phyloP scores from a whole-genome alignment of 768 basidiomycete species.

The Cystofilobasidium ferigula region DNA sequence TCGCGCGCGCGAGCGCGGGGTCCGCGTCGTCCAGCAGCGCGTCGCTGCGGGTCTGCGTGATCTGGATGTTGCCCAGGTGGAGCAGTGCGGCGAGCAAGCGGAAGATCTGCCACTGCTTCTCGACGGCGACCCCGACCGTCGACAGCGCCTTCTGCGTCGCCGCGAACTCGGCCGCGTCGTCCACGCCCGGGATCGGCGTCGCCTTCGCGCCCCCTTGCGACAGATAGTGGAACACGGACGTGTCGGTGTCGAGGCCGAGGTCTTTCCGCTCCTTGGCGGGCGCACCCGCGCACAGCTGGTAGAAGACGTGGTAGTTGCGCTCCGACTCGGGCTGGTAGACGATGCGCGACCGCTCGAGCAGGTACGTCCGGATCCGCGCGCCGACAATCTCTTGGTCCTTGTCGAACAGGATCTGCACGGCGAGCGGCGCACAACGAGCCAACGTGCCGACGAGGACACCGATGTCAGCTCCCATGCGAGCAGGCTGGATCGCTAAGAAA shows the following conservation, averaged over 20 bases:
- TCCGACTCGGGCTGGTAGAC: slow-evolving; percentile 95
- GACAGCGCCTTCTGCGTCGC: slow-evolving; percentile 87
- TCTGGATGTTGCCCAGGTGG: slow-evolving; percentile 95
- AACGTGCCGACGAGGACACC: too few species aligned
- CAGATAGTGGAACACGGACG: slow-evolving; percentile 79
- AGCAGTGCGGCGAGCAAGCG: slow-evolving; percentile 81
- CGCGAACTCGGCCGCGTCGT: slow-evolving; percentile 91
- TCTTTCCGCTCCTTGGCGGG: slow-evolving; percentile 92
- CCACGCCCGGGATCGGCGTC: slow-evolving; percentile 78
- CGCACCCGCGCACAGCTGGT: slow-evolving; percentile 94
- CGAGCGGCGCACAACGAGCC: too few species aligned
- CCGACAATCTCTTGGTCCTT: slow-evolving; percentile 93
- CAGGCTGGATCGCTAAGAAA: background rate
- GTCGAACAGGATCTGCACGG: slow-evolving; percentile 79
- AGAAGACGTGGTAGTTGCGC: slow-evolving; percentile 99
- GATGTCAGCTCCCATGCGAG: background rate
- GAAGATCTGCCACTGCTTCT: slow-evolving; percentile 93
- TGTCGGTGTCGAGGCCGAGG: slow-evolving; percentile 73
- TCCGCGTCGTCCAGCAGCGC: slow-evolving; percentile 75
- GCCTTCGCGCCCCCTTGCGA: slow-evolving; percentile 85
- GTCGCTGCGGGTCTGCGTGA: slow-evolving; percentile 68
- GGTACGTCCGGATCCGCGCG: slow-evolving; percentile 95
- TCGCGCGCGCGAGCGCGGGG: slow-evolving; percentile 63
- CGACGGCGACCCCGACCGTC: slow-evolving; percentile 92
- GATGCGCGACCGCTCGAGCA: slow-evolving; percentile 90